Evolutionary conservation across 1,284 basidiomycete species (phyloP).

Genomic region (Apiotrichum brassicae): DNA sequence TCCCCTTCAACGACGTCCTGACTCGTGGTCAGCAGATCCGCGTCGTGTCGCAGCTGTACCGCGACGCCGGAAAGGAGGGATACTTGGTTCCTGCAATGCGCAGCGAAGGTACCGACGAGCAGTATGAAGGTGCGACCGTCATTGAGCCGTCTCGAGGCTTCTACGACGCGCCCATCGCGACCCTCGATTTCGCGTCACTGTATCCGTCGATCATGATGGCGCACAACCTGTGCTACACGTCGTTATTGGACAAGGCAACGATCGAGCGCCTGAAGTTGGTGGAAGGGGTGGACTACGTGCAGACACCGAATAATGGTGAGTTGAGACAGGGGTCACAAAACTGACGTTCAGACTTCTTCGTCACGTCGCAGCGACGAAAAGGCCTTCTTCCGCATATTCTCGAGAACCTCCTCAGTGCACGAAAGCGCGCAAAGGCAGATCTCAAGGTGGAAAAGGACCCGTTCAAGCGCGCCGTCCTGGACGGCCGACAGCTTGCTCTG

Average conservation of each 20-base stretch:
- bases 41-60: slow-evolving; percentile 85
- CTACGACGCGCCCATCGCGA: slow-evolving; percentile 90
- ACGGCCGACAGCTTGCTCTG: slow-evolving; percentile 86
- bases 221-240: slow-evolving; percentile 94
- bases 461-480: slow-evolving; percentile 87
- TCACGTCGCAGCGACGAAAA: slow-evolving; percentile 64
- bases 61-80: slow-evolving; percentile 77
- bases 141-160: slow-evolving; percentile 91
- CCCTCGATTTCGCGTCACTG: slow-evolving; percentile 91
- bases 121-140: slow-evolving; percentile 94
- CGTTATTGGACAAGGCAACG: slow-evolving; percentile 68
- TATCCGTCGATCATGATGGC: slow-evolving; percentile 99
- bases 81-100: slow-evolving; percentile 79
- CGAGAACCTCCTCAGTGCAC: slow-evolving; percentile 81
- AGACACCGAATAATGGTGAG: slow-evolving; percentile 83
- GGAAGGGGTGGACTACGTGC: slow-evolving; percentile 66
- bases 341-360: slow-evolving; percentile 74
- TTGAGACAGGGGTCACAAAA: too few species aligned
- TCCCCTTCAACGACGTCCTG: slow-evolving; percentile 92
- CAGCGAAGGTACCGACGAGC: slow-evolving; percentile 82
- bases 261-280: slow-evolving; percentile 69
- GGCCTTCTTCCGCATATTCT: slow-evolving; percentile 84
- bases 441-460: slow-evolving; percentile 91
- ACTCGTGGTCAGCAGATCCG: slow-evolving; percentile 93
- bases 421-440: slow-evolving; percentile 88